phyloP scores from a whole-genome alignment of 176 grass and related monocot genomes.

The Alloteropsis semialata region DNA sequence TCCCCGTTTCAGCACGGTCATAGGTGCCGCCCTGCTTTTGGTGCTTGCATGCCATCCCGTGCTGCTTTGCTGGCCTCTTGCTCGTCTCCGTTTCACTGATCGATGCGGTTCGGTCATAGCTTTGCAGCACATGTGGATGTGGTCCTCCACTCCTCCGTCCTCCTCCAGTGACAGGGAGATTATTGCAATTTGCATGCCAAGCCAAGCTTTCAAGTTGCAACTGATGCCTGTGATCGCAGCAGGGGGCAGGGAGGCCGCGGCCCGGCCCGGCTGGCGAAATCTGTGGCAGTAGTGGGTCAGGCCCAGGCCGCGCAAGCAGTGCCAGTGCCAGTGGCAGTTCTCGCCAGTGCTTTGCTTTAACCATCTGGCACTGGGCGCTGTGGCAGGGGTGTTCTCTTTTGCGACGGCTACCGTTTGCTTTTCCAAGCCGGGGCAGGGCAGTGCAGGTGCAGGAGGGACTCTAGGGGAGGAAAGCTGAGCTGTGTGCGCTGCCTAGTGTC shows the following conservation, averaged over 20 bases:
- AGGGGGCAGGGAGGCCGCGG: neutral
- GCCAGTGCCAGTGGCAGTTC: constrained; percentile 29
- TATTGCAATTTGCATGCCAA: neutral
- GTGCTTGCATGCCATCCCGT: too few species aligned
- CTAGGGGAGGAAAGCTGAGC: neutral
- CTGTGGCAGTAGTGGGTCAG: constrained; percentile 37
- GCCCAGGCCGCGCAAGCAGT: constrained; percentile 16
- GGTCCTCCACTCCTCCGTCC: neutral
- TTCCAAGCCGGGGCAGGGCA: neutral
- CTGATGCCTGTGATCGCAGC: neutral
- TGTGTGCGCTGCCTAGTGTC: neutral
- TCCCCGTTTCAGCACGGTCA: neutral
- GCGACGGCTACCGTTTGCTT: neutral
- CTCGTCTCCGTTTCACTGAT: too few species aligned
- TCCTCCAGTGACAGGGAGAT: too few species aligned
- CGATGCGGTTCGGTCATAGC: too few species aligned
- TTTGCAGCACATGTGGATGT: too few species aligned
- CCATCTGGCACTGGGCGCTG: neutral
- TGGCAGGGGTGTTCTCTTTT: neutral
- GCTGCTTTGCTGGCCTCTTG: too few species aligned
- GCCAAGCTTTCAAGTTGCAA: too few species aligned
- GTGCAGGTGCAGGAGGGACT: neutral
- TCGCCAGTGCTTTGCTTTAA: constrained; percentile 21
- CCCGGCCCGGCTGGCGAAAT: constrained; percentile 7
- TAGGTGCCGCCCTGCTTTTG: neutral